Evolutionary conservation across 306 rosid species (phyloP), one percentile per base, ranked within the genome.

Genomic region (Purshia tridentata): DNA sequence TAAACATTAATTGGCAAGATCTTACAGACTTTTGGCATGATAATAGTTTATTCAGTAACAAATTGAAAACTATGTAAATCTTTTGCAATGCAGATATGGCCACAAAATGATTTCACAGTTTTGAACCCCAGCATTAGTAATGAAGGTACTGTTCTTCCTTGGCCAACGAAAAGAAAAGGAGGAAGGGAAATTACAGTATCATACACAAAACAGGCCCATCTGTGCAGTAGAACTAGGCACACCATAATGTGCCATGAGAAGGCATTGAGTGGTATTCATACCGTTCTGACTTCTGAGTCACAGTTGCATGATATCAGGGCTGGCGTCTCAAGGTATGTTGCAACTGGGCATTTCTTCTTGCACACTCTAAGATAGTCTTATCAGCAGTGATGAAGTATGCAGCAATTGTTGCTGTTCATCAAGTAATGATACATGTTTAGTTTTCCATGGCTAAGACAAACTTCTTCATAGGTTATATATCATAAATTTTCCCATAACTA

Each of bases 281-380:
- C 39, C 63, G 5, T 41, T 61, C 13, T n/a, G n/a, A n/a, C n/a
- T n/a, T n/a, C n/a, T 4, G 40, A 55, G 46, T 19, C 48, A 13
- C n/a, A 51, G 29, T 29, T 49, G 56, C 78, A 53, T 3, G 11
- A 54, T 3, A 75, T 79, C 70, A 68, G 70, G 72, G 75, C 68
- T 80, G 88, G 75, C 79, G 88, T 70, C 87, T 85, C 79, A 91
- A 69, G 63, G 95, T 58, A n/a, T 85, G 69, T 86, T 89, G 74
- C 72, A 94, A 86, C 73, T 11, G 86, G 3, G 97, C 72, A 78
- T 91, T 94, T 77, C 64, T 89, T 83, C 98, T 80, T 6, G 98
- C 98, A 83, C 98, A 91, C 72, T 84, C 92, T 79, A 94, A 76
- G 83, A 89, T 94, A 10, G 89, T 85, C 83, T 89, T 89, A 81